These are phyloP conservation scores for Alternaria viburni DNA, from an alignment of 2,329 filamentous ascomycete species.

Conservation along the genomic window DNA sequence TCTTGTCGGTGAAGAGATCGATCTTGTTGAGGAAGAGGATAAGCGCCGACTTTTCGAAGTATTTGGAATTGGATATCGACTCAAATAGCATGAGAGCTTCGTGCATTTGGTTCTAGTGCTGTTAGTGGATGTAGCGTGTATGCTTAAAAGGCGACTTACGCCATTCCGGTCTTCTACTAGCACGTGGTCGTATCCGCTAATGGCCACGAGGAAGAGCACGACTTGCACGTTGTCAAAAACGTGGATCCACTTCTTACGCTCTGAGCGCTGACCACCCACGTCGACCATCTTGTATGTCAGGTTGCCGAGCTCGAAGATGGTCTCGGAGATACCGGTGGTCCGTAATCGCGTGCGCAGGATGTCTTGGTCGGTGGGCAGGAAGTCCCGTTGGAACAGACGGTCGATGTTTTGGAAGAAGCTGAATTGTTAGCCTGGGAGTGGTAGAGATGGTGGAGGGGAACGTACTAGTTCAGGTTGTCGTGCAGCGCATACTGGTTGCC, in stretches of 20 bases:
- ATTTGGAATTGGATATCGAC: constrained; percentile 60
- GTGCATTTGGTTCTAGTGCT: constrained; percentile 60
- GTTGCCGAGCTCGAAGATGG: constrained; percentile 87
- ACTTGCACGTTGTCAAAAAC: constrained; percentile 95
- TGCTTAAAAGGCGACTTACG: constrained; percentile 61
- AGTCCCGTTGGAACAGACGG: constrained; percentile 69
- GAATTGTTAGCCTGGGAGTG: constrained; percentile 24
- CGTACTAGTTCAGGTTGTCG: constrained; percentile 93
- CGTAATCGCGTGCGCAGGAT: constrained; percentile 87
- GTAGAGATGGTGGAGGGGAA: neutral
- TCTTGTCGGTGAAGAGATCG: constrained; percentile 59
- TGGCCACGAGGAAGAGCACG: constrained; percentile 89
- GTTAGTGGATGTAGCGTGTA: constrained; percentile 10
- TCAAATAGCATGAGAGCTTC: constrained; percentile 62
- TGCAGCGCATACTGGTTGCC: constrained; percentile 97
- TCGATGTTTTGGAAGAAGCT: constrained; percentile 81
- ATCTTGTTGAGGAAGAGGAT: constrained; percentile 63
- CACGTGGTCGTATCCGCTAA: constrained; percentile 96
- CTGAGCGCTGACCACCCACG: constrained; percentile 88
- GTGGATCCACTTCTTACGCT: constrained; percentile 97
- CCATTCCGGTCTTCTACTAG: constrained; percentile 95
- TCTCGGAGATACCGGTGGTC: constrained; percentile 96
- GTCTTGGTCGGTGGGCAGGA: constrained; percentile 92
- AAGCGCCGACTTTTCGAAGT: constrained; percentile 59
- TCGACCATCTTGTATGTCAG: constrained; percentile 98